These are phyloP conservation scores for Colletotrichum tofieldiae DNA, from an alignment of 2,329 filamentous ascomycete species.

Conservation along the genomic window DNA sequence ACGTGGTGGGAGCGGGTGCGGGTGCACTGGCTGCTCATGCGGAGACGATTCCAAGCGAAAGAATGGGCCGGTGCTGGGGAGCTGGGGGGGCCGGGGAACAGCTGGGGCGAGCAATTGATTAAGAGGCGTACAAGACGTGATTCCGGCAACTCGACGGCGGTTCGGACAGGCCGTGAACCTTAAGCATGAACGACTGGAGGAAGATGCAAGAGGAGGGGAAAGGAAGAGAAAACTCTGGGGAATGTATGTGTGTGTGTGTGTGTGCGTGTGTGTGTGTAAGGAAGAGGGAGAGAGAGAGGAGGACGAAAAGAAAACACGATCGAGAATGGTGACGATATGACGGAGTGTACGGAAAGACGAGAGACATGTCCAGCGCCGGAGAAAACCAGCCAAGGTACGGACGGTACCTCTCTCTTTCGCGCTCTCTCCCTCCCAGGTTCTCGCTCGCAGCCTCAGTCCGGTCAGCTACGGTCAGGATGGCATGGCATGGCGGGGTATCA, in stretches of 20 bases:
- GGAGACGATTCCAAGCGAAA: constrained; percentile 39
- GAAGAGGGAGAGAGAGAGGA: neutral
- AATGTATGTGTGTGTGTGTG: neutral
- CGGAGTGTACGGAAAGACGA: constrained; percentile 4
- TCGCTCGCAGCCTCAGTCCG: neutral
- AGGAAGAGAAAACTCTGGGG: constrained; percentile 8
- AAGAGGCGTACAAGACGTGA: neutral
- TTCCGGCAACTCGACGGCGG: neutral
- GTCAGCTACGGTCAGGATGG: neutral
- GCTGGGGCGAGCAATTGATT: constrained; percentile 13
- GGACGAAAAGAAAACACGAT: neutral
- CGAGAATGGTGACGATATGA: constrained; percentile 28
- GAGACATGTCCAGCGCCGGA: neutral
- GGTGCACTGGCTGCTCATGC: constrained; percentile 36
- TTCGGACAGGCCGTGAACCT: constrained; percentile 8
- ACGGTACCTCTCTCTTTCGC: neutral
- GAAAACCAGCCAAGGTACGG: neutral
- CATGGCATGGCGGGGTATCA: constrained; percentile 2
- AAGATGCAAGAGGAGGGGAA: neutral
- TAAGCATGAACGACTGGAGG: neutral
- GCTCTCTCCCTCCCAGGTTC: neutral
- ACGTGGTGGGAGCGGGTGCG: constrained; percentile 6
- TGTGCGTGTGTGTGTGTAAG: neutral
- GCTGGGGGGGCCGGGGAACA: constrained; percentile 1
- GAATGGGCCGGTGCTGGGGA: constrained; percentile 23